Base-by-base conservation (phyloP, 2,329 filamentous ascomycete genomes). In the Periglandula ipomoeae region DNA sequence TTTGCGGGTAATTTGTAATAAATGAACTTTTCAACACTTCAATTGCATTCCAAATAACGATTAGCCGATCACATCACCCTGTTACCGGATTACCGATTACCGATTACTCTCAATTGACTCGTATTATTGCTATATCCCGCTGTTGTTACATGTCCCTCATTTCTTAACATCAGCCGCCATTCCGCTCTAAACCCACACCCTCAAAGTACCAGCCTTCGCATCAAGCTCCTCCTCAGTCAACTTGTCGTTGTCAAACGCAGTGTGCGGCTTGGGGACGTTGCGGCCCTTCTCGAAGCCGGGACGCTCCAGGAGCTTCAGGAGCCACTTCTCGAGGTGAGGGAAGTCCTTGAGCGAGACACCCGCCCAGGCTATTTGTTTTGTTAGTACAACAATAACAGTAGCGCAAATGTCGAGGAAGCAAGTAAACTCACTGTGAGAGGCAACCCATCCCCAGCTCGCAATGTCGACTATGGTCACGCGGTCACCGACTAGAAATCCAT, bases 391-490 rank as follows among this genome's bases (percentile, higher is more conserved):
- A n/a, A 34, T 10, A n/a, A 19, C 17, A 35, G 20, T 32, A 3
- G 3, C 7, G 11, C 8, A 15, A 32, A 27, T 11, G 26, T 9
- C 30, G 30, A 4, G 9, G 4, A 32, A 32, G 23, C 8, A 13
- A 13, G 24, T 23, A 5, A 24, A 58, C 64, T 53, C 62, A 79
- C 75, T 64, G 32, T 70, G 64, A 13, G 64, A 47, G 4, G 81
- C 73, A 4, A 91, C 75, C 88, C 89, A 94, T 23, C 87, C 87
- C 78, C 84, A 89, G 63, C 80, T 79, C 38, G 87, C 74, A 52
- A 95, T 86, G 63, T 95, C 89, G 2, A 87, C 88, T 55, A 87
- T 81, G 39, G 85, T 88, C 52, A 76, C 71, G 53, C 79, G 79
- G 62, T 87, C 79, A 32, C 85, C 86, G 40, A 84, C 81, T 11